phyloP scores from a whole-genome alignment of 1,284 basidiomycete genomes.

The Singerocomus inundabilis region DNA sequence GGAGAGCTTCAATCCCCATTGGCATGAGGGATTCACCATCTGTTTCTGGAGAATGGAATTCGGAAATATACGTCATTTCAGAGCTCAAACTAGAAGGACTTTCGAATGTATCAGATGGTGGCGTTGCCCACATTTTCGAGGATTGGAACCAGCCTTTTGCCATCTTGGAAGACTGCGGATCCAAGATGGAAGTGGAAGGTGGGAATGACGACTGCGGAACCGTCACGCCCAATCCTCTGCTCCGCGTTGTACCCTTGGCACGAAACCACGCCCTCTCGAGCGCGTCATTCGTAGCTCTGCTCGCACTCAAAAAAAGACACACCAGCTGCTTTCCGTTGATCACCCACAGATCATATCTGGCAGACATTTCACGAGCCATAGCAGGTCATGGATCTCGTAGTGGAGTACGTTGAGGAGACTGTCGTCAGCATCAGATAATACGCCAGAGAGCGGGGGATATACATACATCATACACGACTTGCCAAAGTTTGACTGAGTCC shows the following conservation, averaged over 20 bases:
- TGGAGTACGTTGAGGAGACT: too few species aligned
- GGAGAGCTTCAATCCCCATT: slow-evolving; percentile 62
- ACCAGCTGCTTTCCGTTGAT: too few species aligned
- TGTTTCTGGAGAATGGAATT: slow-evolving; percentile 62
- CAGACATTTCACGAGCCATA: too few species aligned
- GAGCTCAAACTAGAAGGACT: slow-evolving; percentile 60
- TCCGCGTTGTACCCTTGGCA: slow-evolving; percentile 57
- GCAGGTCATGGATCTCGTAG: too few species aligned
- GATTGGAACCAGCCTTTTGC: slow-evolving; percentile 24
- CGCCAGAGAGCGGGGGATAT: too few species aligned
- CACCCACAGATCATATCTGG: too few species aligned
- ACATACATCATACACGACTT: too few species aligned
- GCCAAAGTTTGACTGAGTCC: too few species aligned
- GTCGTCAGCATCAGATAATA: too few species aligned
- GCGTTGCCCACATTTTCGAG: slow-evolving; percentile 67
- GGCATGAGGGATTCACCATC: slow-evolving; percentile 56
- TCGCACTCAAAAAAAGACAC: too few species aligned
- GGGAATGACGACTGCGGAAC: neutral
- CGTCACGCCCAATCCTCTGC: slow-evolving; percentile 41
- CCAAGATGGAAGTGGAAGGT: slow-evolving; percentile 23
- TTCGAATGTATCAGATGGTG: slow-evolving; percentile 66
- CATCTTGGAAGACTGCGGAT: slow-evolving; percentile 8
- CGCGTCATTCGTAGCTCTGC: slow-evolving; percentile 59
- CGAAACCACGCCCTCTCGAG: slow-evolving; percentile 61
- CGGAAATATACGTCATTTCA: slow-evolving; percentile 50